Percentiles rank a stretch among this genome's conserved stretches.
phyloP scores from a whole-genome alignment of 257 asterid genomes.

The Nemophila menziesii region DNA sequence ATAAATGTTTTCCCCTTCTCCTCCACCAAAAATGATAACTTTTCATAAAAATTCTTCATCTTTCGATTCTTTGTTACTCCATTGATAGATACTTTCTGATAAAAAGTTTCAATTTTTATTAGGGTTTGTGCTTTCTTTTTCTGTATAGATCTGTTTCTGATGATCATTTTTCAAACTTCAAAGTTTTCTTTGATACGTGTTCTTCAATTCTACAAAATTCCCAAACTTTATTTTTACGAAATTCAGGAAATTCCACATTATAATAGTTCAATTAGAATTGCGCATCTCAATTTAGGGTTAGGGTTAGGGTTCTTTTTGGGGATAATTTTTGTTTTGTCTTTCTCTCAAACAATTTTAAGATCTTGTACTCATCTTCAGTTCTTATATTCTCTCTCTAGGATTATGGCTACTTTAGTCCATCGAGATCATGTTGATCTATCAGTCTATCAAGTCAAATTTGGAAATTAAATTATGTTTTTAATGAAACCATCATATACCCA shows the following conservation, averaged over 20 bases:
- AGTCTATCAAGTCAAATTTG: neutral
- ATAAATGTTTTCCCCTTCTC: neutral
- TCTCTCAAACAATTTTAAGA: neutral
- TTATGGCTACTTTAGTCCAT: neutral
- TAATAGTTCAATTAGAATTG: neutral
- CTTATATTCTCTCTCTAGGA: slow-evolving; percentile 6
- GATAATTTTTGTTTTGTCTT: neutral
- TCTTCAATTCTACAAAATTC: neutral
- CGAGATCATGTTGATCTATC: neutral
- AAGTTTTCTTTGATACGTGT: neutral
- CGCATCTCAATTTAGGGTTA: slow-evolving; percentile 1
- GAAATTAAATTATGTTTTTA: neutral
- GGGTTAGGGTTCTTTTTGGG: neutral
- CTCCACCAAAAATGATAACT: slow-evolving; percentile 1
- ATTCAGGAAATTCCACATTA: no score
- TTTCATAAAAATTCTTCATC: neutral
- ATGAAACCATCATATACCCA: slow-evolving; percentile 23
- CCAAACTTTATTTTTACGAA: neutral
- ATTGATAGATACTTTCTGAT: neutral
- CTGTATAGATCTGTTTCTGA: neutral
- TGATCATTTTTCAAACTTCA: neutral
- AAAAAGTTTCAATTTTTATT: neutral
- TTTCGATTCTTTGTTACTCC: neutral
- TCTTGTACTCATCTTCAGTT: neutral
- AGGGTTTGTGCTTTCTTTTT: neutral